Evolutionary conservation across 129 eudicot genomes (phyloP).

Genomic region (Helianthus tuberosus): DNA sequence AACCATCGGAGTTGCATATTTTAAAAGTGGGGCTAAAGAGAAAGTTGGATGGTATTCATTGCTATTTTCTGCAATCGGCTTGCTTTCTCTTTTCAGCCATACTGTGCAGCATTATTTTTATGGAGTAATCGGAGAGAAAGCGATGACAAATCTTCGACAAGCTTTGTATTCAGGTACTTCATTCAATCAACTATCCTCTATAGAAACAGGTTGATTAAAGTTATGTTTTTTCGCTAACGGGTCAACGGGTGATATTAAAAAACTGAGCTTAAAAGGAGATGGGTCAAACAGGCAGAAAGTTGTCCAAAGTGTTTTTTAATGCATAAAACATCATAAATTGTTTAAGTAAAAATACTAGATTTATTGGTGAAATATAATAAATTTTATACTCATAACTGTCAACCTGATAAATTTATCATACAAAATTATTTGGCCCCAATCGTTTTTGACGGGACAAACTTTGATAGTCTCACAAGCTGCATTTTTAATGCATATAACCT

Average conservation of each 20-base stretch:
- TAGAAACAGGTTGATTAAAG: background rate
- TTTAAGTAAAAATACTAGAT: too few species aligned
- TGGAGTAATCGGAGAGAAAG: constrained; percentile 79
- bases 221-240: background rate
- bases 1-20: constrained; percentile 84
- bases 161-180: constrained; percentile 72
- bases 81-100: constrained; percentile 67
- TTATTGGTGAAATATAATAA: too few species aligned
- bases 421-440: too few species aligned
- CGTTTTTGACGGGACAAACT: too few species aligned
- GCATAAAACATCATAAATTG: too few species aligned
- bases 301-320: background rate
- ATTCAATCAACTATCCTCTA: background rate
- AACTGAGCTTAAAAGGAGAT: background rate
- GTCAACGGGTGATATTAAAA: background rate
- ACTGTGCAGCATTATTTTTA: constrained; percentile 76
- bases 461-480: too few species aligned
- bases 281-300: background rate
- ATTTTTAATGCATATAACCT: too few species aligned
- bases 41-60: constrained; percentile 67
- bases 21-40: constrained; percentile 42
- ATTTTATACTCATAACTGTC: too few species aligned
- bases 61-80: constrained; percentile 62
- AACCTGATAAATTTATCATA: too few species aligned
- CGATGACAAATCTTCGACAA: constrained; percentile 74